phyloP scores from a whole-genome alignment of 352 stramenopile species.

The Phytopythium chamaehyphon region DNA sequence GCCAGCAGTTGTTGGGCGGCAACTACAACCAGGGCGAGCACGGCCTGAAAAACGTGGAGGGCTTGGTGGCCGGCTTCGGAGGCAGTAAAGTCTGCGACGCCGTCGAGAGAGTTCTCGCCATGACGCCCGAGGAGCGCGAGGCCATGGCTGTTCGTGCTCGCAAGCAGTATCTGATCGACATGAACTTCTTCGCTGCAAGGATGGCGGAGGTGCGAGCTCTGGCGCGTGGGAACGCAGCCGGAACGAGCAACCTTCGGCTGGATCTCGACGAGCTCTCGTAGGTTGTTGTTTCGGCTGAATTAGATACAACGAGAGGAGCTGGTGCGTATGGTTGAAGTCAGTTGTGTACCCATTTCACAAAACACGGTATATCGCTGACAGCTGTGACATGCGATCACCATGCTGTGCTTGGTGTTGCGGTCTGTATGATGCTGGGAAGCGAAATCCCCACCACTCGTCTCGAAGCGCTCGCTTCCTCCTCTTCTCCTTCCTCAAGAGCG shows the following conservation, averaged over 20 bases:
- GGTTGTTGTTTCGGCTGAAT: too few species aligned
- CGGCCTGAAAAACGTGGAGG: slow-evolving; percentile 38
- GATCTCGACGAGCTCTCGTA: background rate
- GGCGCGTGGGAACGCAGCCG: slow-evolving; percentile 3
- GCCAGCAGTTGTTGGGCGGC: slow-evolving; percentile 49
- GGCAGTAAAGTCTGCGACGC: slow-evolving; percentile 38
- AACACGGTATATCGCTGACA: background rate
- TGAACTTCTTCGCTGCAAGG: slow-evolving; percentile 58
- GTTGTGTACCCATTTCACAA: slow-evolving; percentile 2
- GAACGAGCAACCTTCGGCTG: background rate
- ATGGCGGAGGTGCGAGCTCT: slow-evolving; percentile 46
- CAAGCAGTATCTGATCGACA: slow-evolving; percentile 60
- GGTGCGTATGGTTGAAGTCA: background rate
- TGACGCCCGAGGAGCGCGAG: slow-evolving; percentile 39
- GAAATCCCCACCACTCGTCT: too few species aligned
- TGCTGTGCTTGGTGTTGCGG: too few species aligned
- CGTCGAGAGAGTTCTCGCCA: slow-evolving; percentile 46
- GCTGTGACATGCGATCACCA: background rate
- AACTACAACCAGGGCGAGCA: slow-evolving; percentile 43
- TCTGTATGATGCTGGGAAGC: too few species aligned
- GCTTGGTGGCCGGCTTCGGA: slow-evolving; percentile 34
- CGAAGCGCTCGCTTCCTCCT: too few species aligned
- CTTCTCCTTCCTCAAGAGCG: too few species aligned
- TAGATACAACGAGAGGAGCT: too few species aligned
- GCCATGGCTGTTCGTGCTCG: slow-evolving; percentile 33